phyloP scores from a whole-genome alignment of 2,329 filamentous ascomycete species.

The Salinomyces thailandicus region DNA sequence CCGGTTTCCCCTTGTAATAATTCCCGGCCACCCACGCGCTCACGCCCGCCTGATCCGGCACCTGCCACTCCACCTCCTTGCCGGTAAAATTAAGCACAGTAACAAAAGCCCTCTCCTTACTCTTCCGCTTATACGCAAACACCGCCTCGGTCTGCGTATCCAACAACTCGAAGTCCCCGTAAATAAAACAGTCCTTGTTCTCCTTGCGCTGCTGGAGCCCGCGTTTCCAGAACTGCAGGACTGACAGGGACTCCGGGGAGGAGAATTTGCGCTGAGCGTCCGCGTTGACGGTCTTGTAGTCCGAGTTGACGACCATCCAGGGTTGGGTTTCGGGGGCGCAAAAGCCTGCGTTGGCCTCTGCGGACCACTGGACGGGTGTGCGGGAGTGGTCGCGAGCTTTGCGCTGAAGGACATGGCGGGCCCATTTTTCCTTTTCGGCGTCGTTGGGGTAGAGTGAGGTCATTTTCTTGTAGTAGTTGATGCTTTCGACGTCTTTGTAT shows the following conservation, averaged over 20 bases:
- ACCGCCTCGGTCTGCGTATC: constrained; percentile 44
- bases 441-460: constrained; percentile 29
- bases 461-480: constrained; percentile 46
- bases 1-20: constrained; percentile 21
- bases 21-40: constrained; percentile 28
- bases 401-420: constrained; percentile 44
- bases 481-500: constrained; percentile 44
- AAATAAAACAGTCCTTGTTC: constrained; percentile 49
- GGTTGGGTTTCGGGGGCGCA: constrained; percentile 40
- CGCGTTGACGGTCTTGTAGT: constrained; percentile 48
- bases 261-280: constrained; percentile 36
- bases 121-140: constrained; percentile 38
- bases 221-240: constrained; percentile 52
- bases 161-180: constrained; percentile 47
- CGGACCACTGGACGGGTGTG: constrained; percentile 57
- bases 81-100: constrained; percentile 28
- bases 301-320: constrained; percentile 52
- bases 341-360: constrained; percentile 47
- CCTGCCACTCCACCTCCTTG: constrained; percentile 22
- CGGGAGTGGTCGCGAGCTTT: constrained; percentile 56
- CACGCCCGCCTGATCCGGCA: constrained; percentile 24
- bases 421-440: constrained; percentile 32
- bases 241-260: constrained; percentile 30
- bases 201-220: constrained; percentile 46
- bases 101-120: constrained; percentile 22